Evolutionary conservation across 176 grass and related monocot genomes (phyloP).

Genomic region (Phoenix roebelenii): DNA sequence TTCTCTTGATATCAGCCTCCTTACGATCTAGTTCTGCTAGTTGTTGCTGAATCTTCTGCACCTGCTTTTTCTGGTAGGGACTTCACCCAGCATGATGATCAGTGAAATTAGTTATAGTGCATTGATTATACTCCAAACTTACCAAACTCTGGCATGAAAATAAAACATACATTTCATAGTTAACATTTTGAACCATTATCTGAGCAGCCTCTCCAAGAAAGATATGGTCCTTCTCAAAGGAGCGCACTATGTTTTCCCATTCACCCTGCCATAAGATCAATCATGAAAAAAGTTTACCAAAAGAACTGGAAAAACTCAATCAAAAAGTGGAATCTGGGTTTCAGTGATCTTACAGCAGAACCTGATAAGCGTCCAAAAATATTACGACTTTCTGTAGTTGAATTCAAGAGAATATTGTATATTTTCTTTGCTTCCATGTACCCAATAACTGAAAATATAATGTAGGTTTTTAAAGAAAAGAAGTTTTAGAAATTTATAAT

Average conservation of each 20-base stretch:
- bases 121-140: neutral
- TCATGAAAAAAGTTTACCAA: neutral
- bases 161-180: slow-evolving; percentile 84
- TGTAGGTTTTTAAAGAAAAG: neutral
- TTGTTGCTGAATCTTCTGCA: slow-evolving; percentile 93
- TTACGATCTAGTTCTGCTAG: slow-evolving; percentile 70
- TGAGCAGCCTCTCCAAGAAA: slow-evolving; percentile 88
- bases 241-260: slow-evolving; percentile 67
- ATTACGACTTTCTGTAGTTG: slow-evolving; percentile 70
- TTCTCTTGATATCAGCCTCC: slow-evolving; percentile 83
- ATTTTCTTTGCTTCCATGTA: slow-evolving; percentile 86
- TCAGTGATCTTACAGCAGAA: slow-evolving; percentile 43
- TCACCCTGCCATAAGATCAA: slow-evolving; percentile 45
- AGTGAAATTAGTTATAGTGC: neutral
- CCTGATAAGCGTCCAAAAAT: slow-evolving; percentile 90
- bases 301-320: neutral
- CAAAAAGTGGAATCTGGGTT: neutral
- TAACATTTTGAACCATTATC: slow-evolving; percentile 92
- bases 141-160: neutral
- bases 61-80: slow-evolving; percentile 83
- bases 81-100: slow-evolving; percentile 31
- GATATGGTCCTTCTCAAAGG: slow-evolving; percentile 89
- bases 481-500: neutral
- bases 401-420: slow-evolving; percentile 60
- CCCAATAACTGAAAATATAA: slow-evolving; percentile 39